Conservation (phyloP, 306 rosid species). For the Casuarina cunninghamiana region DNA sequence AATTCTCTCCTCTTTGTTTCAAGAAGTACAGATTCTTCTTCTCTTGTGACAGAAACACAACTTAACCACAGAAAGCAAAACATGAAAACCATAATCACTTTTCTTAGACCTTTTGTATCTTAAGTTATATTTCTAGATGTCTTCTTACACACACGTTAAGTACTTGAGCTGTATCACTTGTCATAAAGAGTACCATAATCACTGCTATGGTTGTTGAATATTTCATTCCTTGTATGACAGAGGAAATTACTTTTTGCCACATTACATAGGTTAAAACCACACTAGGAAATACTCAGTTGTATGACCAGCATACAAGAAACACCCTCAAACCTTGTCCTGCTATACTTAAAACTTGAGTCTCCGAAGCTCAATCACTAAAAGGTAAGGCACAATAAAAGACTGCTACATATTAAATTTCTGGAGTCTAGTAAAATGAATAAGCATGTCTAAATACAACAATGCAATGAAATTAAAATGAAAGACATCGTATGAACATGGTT, state of each 20-base stretch:
- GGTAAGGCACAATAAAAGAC: neutral
- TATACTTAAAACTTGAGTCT: neutral
- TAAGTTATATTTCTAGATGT: neutral
- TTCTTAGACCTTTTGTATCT: neutral
- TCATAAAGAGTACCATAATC: neutral
- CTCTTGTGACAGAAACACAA: neutral
- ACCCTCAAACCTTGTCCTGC: neutral
- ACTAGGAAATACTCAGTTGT: neutral
- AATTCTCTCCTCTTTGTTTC: neutral
- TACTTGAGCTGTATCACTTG: neutral
- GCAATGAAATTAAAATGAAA: neutral
- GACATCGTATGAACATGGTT: neutral
- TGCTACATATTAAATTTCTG: neutral
- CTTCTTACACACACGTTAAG: neutral
- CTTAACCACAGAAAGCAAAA: neutral
- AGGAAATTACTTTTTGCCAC: neutral
- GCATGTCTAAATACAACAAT: neutral
- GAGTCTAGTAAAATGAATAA: neutral
- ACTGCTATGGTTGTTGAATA: neutral
- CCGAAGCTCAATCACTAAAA: neutral
- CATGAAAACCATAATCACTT: neutral
- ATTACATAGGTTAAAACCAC: neutral
- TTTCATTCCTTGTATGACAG: neutral
- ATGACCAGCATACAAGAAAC: neutral
- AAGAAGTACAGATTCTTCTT: neutral